phyloP scores from a whole-genome alignment of 2,329 filamentous ascomycete genomes.

The Colletotrichum karsti region DNA sequence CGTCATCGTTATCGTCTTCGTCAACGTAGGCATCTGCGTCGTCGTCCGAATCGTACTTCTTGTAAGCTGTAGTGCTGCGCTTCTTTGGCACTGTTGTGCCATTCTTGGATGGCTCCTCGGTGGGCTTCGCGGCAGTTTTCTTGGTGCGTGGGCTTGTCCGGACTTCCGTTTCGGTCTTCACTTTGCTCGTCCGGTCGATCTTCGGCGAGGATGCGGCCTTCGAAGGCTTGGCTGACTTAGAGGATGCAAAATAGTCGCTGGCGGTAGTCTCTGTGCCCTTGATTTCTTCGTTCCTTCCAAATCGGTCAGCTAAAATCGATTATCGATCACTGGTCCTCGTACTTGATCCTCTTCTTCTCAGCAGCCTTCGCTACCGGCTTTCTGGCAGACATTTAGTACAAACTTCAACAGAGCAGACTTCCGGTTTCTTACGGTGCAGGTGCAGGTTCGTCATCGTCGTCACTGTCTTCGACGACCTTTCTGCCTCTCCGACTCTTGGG shows the following conservation, averaged over 20 bases:
- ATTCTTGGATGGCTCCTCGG: constrained; percentile 38
- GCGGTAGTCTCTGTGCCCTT: constrained; percentile 62
- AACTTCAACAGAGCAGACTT: too few species aligned
- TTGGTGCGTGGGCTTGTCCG: constrained; percentile 63
- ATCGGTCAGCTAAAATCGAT: constrained; percentile 16
- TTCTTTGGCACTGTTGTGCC: constrained; percentile 45
- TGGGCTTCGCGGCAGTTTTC: constrained; percentile 41
- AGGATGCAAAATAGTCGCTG: constrained; percentile 65
- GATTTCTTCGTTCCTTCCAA: constrained; percentile 47
- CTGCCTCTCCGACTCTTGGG: constrained; percentile 58
- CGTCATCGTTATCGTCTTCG: constrained; percentile 74
- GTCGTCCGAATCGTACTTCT: constrained; percentile 52
- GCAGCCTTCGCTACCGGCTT: constrained; percentile 43
- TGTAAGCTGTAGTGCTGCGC: constrained; percentile 48
- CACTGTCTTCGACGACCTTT: constrained; percentile 83
- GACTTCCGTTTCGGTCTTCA: constrained; percentile 52
- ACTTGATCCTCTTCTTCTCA: constrained; percentile 66
- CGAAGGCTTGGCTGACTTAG: constrained; percentile 48
- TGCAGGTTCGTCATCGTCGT: constrained; percentile 72
- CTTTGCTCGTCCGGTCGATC: constrained; percentile 43
- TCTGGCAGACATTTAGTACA: constrained; percentile 7
- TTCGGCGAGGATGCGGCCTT: constrained; percentile 52
- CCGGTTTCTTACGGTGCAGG: constrained; percentile 25
- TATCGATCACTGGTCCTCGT: constrained; percentile 32
- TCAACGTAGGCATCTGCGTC: constrained; percentile 69